Evolutionary conservation across 140 eudicot genomes (phyloP), one percentile per base, ranked within the genome.

Genomic region (Flaveria floridana): DNA sequence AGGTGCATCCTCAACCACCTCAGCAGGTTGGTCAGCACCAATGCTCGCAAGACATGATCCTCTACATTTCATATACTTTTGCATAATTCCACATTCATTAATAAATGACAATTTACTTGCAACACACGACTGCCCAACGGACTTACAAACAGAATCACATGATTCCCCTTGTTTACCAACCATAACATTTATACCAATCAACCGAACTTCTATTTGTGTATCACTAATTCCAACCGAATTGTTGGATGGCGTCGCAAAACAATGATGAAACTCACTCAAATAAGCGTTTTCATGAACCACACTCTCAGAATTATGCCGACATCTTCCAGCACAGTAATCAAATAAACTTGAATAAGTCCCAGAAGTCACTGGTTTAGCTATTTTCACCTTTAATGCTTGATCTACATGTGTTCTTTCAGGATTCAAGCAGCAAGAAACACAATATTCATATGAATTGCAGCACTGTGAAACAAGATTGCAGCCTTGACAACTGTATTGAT

Each of bases 231-330:
- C 91, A 83, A 85, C 80, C 46, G 97, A 95, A 3, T 72, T 68
- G 68, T 88, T 95, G 56, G 95, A 75, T 13, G 96, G 89, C 23
- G 88, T 59, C 3, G 91, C 85, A 79, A 87, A 95, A 84, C 99
- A 95, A 76, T 95, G 99, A 78, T 95, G 99, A 70, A 82, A 91
- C 19, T 89, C 96, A 77, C 97, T 95, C 2, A 82, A 44, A 73
- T 95, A 95, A 53, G 99, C 96, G 74, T 95, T 95, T 83, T 95
- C 99, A 83, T 95, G 99, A 70, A 95, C 92, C 77, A 94, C 99
- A 48, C 97, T 88, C 69, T 88, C 90, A 7, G 97, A 94, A 80
- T 88, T 94, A 82, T 94, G 99, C 15, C 99, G 94, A 52, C 99
- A 94, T 72, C 97, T 85, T 50, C 99, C 99, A 58, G 86, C 81